Base-by-base conservation (phyloP, 495 filamentous ascomycete genomes). In the Thermothielavioides terrestris region DNA sequence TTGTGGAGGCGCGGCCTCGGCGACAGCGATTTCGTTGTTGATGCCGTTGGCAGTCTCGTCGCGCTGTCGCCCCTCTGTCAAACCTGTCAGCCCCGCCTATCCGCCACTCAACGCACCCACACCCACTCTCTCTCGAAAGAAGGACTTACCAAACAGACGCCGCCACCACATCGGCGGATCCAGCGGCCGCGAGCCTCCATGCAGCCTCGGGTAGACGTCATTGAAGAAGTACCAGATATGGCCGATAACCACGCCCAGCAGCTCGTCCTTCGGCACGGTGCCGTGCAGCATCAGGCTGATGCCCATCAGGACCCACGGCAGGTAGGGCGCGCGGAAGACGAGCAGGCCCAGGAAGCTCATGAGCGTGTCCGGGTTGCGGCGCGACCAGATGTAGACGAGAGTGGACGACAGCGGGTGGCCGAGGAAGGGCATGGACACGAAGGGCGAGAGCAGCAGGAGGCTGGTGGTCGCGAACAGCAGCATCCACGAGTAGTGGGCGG, bases 181-280 rank as follows among this genome's bases (percentile, higher is more conserved):
- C 41, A 98, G 71, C 6, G 92, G 92, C 38, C 86, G 77, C 37
- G 84, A 83, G 23, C 89, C 90, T 53, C 82, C 80, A 65, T 95
- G 85, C 39, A 96, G 76, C 23, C 88, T 83, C 6, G 92, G 92
- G 64, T 95, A 98, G 14, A 98, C 89, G 60, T 98, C 92, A 42
- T 81, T 85, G 71, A 97, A 97, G 72, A 94, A 98, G 64, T 97
- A 98, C 86, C 90, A 98, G 26, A 97, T 77, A 68, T 98, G 92
- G 3, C 92, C 92, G 42, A 97, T 87, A 6, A 90, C 78, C 14
- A 95, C 85, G 6, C 92, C 92, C 68, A 89, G 86, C 50, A 98
- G 81, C 72, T 98, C 92, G 67, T 98, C 92, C 75, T 94, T 94
- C 11, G 92, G 92, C 27, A 95, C 71, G 1, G 75, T 85, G 10